Conservation (phyloP, 2,329 filamentous ascomycete species). For the Hypoxylon sp. region DNA sequence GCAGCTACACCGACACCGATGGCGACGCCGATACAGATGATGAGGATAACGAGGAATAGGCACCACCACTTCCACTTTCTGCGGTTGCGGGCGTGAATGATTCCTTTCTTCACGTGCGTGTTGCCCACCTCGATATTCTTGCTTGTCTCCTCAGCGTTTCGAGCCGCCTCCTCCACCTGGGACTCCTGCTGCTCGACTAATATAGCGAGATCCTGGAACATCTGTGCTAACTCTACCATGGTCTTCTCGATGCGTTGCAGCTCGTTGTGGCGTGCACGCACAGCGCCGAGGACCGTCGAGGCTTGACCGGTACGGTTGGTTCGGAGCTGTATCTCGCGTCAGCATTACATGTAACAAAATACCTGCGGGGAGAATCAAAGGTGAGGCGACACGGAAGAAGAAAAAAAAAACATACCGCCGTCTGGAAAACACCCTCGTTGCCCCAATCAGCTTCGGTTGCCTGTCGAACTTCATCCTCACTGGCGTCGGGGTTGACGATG, state of each 20-base stretch:
- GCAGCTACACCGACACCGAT: conserved; percentile 57
- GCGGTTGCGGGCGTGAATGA: conserved; percentile 72
- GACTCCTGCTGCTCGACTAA: conserved; percentile 79
- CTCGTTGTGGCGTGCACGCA: conserved; percentile 85
- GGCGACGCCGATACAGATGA: conserved; percentile 66
- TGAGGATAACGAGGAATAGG: conserved; percentile 70
- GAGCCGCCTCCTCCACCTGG: conserved; percentile 70
- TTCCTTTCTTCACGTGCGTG: conserved; percentile 75
- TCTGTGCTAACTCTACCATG: conserved; percentile 73
- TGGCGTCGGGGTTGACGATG: conserved; percentile 85
- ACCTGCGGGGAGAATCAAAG: conserved; percentile 1
- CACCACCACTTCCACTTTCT: conserved; percentile 88
- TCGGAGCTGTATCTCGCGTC: conserved; percentile 67
- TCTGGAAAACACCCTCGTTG: conserved; percentile 84
- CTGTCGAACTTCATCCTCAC: conserved; percentile 76
- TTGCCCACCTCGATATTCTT: conserved; percentile 77
- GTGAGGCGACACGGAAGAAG: not conserved
- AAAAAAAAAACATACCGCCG: conserved; percentile 69
- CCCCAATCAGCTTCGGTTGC: conserved; percentile 79
- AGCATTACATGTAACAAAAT: conserved; percentile 18
- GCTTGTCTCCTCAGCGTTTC: conserved; percentile 73
- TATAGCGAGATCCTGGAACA: conserved; percentile 81
- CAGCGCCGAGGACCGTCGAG: conserved; percentile 78
- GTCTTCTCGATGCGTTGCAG: conserved; percentile 84
- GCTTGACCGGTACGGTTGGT: conserved; percentile 80